These are phyloP conservation scores for Phytopythium oedochilum DNA, from an alignment of 352 stramenopile genomes.

Conservation along the genomic window DNA sequence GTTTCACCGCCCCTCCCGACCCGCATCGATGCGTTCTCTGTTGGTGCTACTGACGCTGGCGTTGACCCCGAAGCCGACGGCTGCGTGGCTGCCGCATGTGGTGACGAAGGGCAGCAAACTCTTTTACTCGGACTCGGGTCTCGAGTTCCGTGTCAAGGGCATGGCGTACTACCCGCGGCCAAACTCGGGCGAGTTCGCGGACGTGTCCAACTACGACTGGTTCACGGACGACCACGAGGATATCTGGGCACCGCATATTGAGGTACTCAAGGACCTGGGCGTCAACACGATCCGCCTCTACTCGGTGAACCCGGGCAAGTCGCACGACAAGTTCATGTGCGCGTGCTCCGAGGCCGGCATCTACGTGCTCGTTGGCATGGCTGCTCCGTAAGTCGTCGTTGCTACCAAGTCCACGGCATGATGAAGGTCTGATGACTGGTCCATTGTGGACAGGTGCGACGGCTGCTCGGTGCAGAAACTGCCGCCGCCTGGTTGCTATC, in stretches of 20 bases:
- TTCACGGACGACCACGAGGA: slow-evolving; percentile 47
- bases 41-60: neutral
- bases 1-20: no score
- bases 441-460: no score
- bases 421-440: no score
- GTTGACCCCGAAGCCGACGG: neutral
- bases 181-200: slow-evolving; percentile 46
- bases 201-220: slow-evolving; percentile 27
- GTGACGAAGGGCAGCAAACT: slow-evolving; percentile 52
- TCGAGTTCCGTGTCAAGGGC: slow-evolving; percentile 67
- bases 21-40: neutral
- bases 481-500: slow-evolving; percentile 42
- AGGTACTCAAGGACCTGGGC: slow-evolving; percentile 45
- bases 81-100: slow-evolving; percentile 14
- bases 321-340: slow-evolving; percentile 82
- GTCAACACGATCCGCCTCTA: slow-evolving; percentile 71
- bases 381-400: no score
- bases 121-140: slow-evolving; percentile 46
- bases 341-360: slow-evolving; percentile 55
- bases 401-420: no score
- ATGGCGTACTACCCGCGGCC: slow-evolving; percentile 70
- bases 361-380: slow-evolving; percentile 67
- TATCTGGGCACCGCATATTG: slow-evolving; percentile 47
- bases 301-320: slow-evolving; percentile 47
- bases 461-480: slow-evolving; percentile 42